Percentiles rank a stretch among this genome's conserved stretches.
phyloP scores from a whole-genome alignment of 2,329 filamentous ascomycete genomes.

The Thyridium curvatum region DNA sequence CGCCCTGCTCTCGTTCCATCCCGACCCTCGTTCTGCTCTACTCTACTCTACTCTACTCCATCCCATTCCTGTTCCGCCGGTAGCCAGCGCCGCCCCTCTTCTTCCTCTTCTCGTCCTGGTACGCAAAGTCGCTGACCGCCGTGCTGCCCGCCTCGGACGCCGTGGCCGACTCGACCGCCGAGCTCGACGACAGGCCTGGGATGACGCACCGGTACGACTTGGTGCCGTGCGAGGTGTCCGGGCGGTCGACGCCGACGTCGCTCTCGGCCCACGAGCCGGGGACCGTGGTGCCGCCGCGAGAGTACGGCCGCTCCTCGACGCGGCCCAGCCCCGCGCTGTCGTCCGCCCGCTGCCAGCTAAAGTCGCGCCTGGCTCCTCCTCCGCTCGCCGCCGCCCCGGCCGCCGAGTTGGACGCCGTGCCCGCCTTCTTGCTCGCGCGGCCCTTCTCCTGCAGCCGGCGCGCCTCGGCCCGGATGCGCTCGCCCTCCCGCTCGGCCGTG shows the following conservation, averaged over 20 bases:
- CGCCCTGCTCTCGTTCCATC: no score
- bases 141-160: slow-evolving; percentile 17
- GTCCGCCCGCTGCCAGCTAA: slow-evolving; percentile 45
- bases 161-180: background rate
- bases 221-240: slow-evolving; percentile 44
- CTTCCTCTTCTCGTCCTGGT: slow-evolving; percentile 36
- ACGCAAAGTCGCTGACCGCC: slow-evolving; percentile 24
- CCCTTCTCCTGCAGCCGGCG: slow-evolving; percentile 48
- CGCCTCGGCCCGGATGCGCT: slow-evolving; percentile 51
- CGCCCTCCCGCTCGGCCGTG: slow-evolving; percentile 42
- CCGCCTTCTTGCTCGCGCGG: slow-evolving; percentile 22
- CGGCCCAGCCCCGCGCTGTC: slow-evolving; percentile 17
- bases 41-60: no score
- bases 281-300: slow-evolving; percentile 18
- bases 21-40: no score
- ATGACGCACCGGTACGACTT: slow-evolving; percentile 52
- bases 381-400: slow-evolving; percentile 4
- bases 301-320: slow-evolving; percentile 22
- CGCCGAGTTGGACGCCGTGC: slow-evolving; percentile 8
- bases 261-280: slow-evolving; percentile 32
- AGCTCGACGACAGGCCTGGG: slow-evolving; percentile 38
- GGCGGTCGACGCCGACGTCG: slow-evolving; percentile 22
- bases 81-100: slow-evolving; percentile 26
- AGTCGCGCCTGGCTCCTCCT: slow-evolving; percentile 33
- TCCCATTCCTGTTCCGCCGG: slow-evolving; percentile 16